Evolutionary conservation across 2,329 filamentous ascomycete genomes (phyloP).

Genomic region (Fusarium anguioides): DNA sequence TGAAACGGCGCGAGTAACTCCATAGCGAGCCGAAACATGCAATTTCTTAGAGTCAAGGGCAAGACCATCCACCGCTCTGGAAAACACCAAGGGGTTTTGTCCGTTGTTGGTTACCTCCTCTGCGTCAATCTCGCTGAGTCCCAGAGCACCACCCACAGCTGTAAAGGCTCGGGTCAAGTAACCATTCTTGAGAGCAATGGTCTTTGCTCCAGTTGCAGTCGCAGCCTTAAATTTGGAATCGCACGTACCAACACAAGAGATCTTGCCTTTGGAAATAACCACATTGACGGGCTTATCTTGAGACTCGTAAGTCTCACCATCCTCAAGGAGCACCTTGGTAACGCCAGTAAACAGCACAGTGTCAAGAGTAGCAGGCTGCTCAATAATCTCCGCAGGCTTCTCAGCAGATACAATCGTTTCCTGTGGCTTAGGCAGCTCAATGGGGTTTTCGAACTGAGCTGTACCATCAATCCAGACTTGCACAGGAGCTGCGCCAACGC

Average conservation of each 20-base stretch:
- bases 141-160: conserved; percentile 69
- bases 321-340: conserved; percentile 60
- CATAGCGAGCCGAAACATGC: conserved; percentile 62
- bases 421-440: conserved; percentile 64
- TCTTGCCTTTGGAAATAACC: conserved; percentile 62
- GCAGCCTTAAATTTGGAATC: conserved; percentile 55
- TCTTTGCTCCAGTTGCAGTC: conserved; percentile 47
- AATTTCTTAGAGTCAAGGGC: conserved; percentile 67
- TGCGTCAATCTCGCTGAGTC: conserved; percentile 71
- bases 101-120: conserved; percentile 68
- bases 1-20: conserved; percentile 68
- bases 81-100: conserved; percentile 59
- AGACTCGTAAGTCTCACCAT: conserved; percentile 51
- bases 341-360: conserved; percentile 69
- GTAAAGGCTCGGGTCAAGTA: conserved; percentile 70
- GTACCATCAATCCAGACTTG: conserved; percentile 74
- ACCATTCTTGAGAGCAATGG: conserved; percentile 66
- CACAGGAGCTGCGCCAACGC: conserved; percentile 67
- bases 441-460: conserved; percentile 63
- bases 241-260: conserved; percentile 68
- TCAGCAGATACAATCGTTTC: conserved; percentile 52
- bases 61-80: conserved; percentile 68
- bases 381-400: conserved; percentile 54
- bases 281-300: conserved; percentile 58
- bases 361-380: conserved; percentile 53